Base-by-base conservation (phyloP, 2,329 filamentous ascomycete genomes). In the Penicillium sp. region DNA sequence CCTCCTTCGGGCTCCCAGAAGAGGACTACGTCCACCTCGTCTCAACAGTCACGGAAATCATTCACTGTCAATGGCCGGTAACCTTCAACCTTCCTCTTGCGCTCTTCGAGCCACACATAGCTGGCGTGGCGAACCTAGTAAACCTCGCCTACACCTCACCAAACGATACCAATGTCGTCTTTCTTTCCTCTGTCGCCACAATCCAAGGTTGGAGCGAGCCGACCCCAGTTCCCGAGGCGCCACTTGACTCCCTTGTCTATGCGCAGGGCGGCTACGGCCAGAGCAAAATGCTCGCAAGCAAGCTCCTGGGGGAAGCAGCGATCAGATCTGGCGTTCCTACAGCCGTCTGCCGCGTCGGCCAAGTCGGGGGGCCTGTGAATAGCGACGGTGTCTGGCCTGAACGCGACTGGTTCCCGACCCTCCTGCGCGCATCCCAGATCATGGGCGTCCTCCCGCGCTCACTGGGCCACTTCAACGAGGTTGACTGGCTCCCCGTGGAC, bases 21-120 rank as follows among this genome's bases (percentile, higher is more conserved):
- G 23, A 35, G 4, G 35, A 21, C 8, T 60, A 51, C 44, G 9
- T n/a, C 2, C 35, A 23, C 13, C 62, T 64, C 5, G 17, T 49
- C 8, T 38, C 29, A 1, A 56, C 54, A 13, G 52, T 62, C 8
- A 64, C 56, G 4, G 53, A 59, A 15, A 44, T 64, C 6, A 26
- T 62, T 26, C 62, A 64, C 49, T 62, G 59, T 46, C 62, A 64
- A 45, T 64, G 62, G 59, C 50, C 62, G 5, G 60, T 64, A 3
- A 60, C 54, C 21, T 64, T 64, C 62, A 52, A 59, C 35, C 41
- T 30, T n/a, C 58, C 58, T 1, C 45, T 64, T 5, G 9, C 35
- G 1, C 38, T 58, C 17, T 64, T 64, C 30, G 55, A 64, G 47
- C 38, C 62, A 7, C 44, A 64, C 5, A 58, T 64, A 31, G 30